Conservation (phyloP, 1,284 basidiomycete genomes). For the Papiliotrema terrestris region DNA sequence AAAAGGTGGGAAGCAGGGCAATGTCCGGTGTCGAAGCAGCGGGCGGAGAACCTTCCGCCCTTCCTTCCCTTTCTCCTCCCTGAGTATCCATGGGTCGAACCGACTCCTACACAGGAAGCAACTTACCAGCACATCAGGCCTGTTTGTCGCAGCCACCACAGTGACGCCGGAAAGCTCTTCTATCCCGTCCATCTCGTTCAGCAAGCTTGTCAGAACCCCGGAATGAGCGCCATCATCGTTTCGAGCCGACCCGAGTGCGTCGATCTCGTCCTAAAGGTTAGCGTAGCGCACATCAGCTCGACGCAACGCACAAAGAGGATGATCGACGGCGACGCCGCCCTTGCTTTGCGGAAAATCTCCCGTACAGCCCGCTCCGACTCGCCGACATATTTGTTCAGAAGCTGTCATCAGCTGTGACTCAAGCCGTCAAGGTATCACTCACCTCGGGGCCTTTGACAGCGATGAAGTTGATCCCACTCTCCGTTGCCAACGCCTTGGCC, state of each 20-base stretch:
- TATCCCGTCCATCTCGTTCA: slow-evolving; percentile 99
- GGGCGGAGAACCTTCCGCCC: too few relatives aligned
- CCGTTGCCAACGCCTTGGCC: slow-evolving; percentile 88
- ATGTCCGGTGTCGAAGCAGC: slow-evolving; percentile 63
- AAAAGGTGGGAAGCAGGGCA: slow-evolving; percentile 51
- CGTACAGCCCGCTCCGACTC: slow-evolving; percentile 93
- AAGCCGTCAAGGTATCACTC: slow-evolving; percentile 18
- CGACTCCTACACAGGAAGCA: not conserved
- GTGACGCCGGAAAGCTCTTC: slow-evolving; percentile 90
- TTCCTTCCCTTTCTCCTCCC: too few relatives aligned
- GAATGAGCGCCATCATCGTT: slow-evolving; percentile 60
- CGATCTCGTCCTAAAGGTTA: slow-evolving; percentile 81
- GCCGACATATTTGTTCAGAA: slow-evolving; percentile 95
- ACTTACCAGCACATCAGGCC: slow-evolving; percentile 84
- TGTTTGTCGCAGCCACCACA: slow-evolving; percentile 92
- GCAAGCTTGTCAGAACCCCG: slow-evolving; percentile 86
- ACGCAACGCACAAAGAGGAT: slow-evolving; percentile 78
- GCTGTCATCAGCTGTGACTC: slow-evolving; percentile 51
- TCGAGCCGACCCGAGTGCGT: slow-evolving; percentile 82
- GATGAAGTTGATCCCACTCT: slow-evolving; percentile 94
- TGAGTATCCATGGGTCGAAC: not conserved
- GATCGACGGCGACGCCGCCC: slow-evolving; percentile 89
- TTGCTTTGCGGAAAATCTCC: slow-evolving; percentile 92
- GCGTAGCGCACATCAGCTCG: not conserved
- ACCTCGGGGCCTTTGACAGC: slow-evolving; percentile 98